These are phyloP conservation scores for Bifiguratus adelaidae DNA, from an alignment of 192 early-diverging fungal genomes.

Conservation along the genomic window DNA sequence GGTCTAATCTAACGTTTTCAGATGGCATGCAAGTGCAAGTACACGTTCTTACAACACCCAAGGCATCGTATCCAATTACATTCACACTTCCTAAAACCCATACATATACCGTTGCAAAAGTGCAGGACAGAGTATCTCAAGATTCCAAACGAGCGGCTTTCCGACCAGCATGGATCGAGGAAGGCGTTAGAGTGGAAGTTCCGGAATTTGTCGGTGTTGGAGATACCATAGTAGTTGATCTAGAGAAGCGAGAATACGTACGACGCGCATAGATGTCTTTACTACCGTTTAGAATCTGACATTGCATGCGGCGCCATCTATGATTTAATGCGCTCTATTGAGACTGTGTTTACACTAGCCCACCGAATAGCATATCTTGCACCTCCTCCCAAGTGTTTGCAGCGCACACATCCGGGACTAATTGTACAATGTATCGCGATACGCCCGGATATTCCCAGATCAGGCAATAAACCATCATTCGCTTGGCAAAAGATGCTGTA, in stretches of 20 bases:
- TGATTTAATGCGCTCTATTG: too few species aligned
- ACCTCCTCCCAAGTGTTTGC: too few species aligned
- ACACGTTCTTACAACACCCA: slow-evolving; percentile 36
- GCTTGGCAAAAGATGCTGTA: too few species aligned
- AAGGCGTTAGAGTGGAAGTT: slow-evolving; percentile 56
- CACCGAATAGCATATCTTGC: too few species aligned
- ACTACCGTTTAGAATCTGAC: too few species aligned
- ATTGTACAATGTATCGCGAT: too few species aligned
- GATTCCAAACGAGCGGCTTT: slow-evolving; percentile 60
- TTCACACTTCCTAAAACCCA: slow-evolving; percentile 50
- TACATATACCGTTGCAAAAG: slow-evolving; percentile 41
- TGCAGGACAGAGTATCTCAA: slow-evolving; percentile 33
- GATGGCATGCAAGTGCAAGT: slow-evolving; percentile 46
- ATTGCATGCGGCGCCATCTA: too few species aligned
- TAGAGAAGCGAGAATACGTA: slow-evolving; percentile 50
- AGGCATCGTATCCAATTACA: slow-evolving; percentile 36
- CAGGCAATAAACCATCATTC: too few species aligned
- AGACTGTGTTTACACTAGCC: too few species aligned
- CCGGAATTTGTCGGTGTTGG: slow-evolving; percentile 77
- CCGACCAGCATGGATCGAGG: slow-evolving; percentile 52
- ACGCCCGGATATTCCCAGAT: too few species aligned
- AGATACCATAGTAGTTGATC: slow-evolving; percentile 64
- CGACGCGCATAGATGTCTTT: slow-evolving; percentile 42
- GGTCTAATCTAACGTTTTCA: slow-evolving; percentile 21
- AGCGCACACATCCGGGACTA: too few species aligned